Percentiles rank a stretch among this genome's conserved stretches.
Evolutionary conservation across 352 stramenopile genomes (phyloP).

Genomic region (Peronospora belbahrii): DNA sequence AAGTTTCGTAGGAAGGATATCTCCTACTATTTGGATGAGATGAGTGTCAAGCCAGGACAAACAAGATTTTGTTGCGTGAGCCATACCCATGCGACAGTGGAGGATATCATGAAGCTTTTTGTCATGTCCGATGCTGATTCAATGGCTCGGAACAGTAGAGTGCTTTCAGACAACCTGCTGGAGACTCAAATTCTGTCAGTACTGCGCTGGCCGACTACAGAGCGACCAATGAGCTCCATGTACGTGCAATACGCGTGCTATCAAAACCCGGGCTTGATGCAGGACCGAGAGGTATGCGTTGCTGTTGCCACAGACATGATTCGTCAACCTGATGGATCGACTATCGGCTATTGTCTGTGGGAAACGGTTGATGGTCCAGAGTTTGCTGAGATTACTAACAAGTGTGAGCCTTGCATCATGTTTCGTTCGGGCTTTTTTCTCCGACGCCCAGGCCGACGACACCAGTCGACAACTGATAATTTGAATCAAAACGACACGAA

Average conservation of each 20-base stretch:
- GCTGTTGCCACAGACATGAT: slow-evolving; percentile 32
- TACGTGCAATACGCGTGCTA: slow-evolving; percentile 32
- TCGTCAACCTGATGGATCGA: slow-evolving; percentile 30
- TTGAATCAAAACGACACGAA: slow-evolving; percentile 26
- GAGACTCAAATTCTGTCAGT: slow-evolving; percentile 36
- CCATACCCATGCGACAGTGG: slow-evolving; percentile 25
- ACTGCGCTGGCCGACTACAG: slow-evolving; percentile 24
- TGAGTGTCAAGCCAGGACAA: slow-evolving; percentile 28
- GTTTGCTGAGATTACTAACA: slow-evolving; percentile 15
- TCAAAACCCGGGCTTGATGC: slow-evolving; percentile 28
- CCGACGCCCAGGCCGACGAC: slow-evolving; percentile 15
- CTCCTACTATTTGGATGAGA: slow-evolving; percentile 45
- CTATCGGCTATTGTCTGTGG: slow-evolving; percentile 55
- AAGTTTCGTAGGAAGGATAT: slow-evolving; percentile 40
- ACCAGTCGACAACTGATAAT: slow-evolving; percentile 4
- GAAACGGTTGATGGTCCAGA: slow-evolving; percentile 40
- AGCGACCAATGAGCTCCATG: slow-evolving; percentile 31
- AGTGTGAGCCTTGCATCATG: slow-evolving; percentile 24
- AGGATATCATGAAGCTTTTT: slow-evolving; percentile 49
- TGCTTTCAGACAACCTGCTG: slow-evolving; percentile 43
- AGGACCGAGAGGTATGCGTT: slow-evolving; percentile 32
- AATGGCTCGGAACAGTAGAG: slow-evolving; percentile 33
- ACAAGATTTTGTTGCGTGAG: slow-evolving; percentile 51
- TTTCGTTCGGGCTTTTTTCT: slow-evolving; percentile 50
- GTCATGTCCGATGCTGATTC: slow-evolving; percentile 30